These are phyloP conservation scores for Leccinellum rugosiceps DNA, from an alignment of 768 basidiomycete genomes.

Conservation along the genomic window DNA sequence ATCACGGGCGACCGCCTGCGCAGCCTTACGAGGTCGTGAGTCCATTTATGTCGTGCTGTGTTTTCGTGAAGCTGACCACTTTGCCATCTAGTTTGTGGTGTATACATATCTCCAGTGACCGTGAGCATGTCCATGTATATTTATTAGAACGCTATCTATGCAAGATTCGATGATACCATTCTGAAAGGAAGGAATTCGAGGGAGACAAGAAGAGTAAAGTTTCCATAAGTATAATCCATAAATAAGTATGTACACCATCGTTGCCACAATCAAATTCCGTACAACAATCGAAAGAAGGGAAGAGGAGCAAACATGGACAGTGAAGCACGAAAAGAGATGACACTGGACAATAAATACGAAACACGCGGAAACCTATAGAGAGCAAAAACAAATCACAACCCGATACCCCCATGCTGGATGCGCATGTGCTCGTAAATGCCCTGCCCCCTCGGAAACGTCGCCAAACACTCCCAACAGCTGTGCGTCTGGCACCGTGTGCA, in stretches of 20 bases:
- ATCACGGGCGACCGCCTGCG: conserved; percentile 48
- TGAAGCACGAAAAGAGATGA: conserved; percentile 9
- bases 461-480: conserved; percentile 77
- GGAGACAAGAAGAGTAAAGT: background rate
- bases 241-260: conserved; percentile 12
- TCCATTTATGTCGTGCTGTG: background rate
- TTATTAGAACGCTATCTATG: conserved; percentile 18
- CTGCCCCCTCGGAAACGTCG: conserved; percentile 62
- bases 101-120: conserved; percentile 33
- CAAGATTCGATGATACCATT: background rate
- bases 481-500: conserved; percentile 73
- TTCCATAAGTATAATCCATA: conserved; percentile 24
- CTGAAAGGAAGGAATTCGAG: background rate
- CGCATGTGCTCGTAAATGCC: conserved; percentile 84
- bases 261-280: background rate
- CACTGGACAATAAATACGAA: background rate
- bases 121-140: conserved; percentile 10
- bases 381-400: conserved; percentile 25
- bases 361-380: background rate
- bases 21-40: conserved; percentile 56
- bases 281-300: conserved; percentile 12
- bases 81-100: conserved; percentile 36
- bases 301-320: background rate
- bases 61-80: background rate
- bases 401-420: conserved; percentile 60